Percentiles rank a stretch among this genome's conserved stretches.
Conservation (phyloP, 495 filamentous ascomycete genomes). For the Geopyxis carbonaria region DNA sequence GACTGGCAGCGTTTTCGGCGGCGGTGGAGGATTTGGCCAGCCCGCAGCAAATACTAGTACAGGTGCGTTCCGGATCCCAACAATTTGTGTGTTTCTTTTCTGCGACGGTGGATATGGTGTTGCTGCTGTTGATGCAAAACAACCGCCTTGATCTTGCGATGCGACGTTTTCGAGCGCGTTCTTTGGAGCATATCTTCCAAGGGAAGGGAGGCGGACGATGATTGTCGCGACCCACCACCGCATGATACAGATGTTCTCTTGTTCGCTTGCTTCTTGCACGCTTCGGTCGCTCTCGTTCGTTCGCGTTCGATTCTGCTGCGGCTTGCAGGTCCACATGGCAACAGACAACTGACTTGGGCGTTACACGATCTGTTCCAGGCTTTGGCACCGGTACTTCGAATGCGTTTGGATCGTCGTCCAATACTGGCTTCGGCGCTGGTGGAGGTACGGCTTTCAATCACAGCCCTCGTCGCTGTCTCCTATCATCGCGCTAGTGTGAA, state of each 20-base stretch:
- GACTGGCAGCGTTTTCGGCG: conserved; percentile 36
- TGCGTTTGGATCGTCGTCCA: conserved; percentile 6
- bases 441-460: conserved; percentile 25
- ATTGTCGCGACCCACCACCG: conserved; percentile 8
- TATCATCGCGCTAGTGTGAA: too few relatives aligned
- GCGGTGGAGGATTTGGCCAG: conserved; percentile 39
- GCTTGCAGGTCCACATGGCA: too few relatives aligned
- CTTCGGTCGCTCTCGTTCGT: background rate
- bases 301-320: too few relatives aligned
- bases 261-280: conserved; percentile 1
- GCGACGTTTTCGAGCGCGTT: too few relatives aligned
- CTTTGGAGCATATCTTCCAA: conserved; percentile 5
- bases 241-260: conserved; percentile 1
- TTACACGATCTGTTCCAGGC: conserved; percentile 16
- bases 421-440: conserved; percentile 18
- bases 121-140: too few relatives aligned
- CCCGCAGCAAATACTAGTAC: conserved; percentile 8
- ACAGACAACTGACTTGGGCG: conserved; percentile 5
- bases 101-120: too few relatives aligned
- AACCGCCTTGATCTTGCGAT: too few relatives aligned
- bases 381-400: conserved; percentile 11
- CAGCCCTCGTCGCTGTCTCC: conserved; percentile 18
- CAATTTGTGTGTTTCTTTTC: too few relatives aligned
- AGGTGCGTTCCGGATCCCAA: conserved; percentile 26
- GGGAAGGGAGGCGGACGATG: conserved; percentile 9